Conservation (phyloP, 352 stramenopile genomes). For the Pythium myriotylum region DNA sequence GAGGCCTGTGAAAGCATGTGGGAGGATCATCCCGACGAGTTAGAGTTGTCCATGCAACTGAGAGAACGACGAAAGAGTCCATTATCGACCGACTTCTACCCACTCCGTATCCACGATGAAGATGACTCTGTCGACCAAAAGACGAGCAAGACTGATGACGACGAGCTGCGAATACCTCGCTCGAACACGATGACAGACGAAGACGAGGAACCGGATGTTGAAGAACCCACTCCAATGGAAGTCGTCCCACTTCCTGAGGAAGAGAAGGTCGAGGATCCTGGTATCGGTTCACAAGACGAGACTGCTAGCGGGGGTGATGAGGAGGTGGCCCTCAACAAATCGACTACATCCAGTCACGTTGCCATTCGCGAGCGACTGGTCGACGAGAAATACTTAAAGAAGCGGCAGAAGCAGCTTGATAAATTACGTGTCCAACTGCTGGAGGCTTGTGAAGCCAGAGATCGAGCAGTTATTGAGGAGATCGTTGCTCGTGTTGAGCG, state of each 20-base stretch:
- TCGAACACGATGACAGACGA: slow-evolving; percentile 9
- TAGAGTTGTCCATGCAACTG: slow-evolving; percentile 11
- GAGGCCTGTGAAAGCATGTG: slow-evolving; percentile 84
- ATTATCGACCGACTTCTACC: slow-evolving; percentile 8
- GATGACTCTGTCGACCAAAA: slow-evolving; percentile 38
- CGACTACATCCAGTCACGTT: slow-evolving; percentile 26
- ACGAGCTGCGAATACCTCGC: slow-evolving; percentile 17
- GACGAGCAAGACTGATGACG: slow-evolving; percentile 12
- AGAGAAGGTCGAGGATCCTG: not conserved
- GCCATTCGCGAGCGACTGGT: slow-evolving; percentile 54
- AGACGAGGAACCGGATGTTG: slow-evolving; percentile 23
- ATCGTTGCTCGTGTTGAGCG: slow-evolving; percentile 67
- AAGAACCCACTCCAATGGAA: slow-evolving; percentile 27
- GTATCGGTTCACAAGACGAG: not conserved
- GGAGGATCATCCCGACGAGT: slow-evolving; percentile 57
- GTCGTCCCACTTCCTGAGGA: not conserved
- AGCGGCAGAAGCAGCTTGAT: slow-evolving; percentile 74
- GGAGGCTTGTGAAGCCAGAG: slow-evolving; percentile 39
- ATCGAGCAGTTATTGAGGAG: slow-evolving; percentile 56
- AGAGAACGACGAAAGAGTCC: slow-evolving; percentile 15
- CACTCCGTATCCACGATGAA: slow-evolving; percentile 19
- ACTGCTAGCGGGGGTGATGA: not conserved
- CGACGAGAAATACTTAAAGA: slow-evolving; percentile 78
- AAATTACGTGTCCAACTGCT: slow-evolving; percentile 59
- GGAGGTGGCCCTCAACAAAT: not conserved